Evolutionary conservation across 441 rosid species (phyloP).

Genomic region (Rhodomyrtus psidioides): DNA sequence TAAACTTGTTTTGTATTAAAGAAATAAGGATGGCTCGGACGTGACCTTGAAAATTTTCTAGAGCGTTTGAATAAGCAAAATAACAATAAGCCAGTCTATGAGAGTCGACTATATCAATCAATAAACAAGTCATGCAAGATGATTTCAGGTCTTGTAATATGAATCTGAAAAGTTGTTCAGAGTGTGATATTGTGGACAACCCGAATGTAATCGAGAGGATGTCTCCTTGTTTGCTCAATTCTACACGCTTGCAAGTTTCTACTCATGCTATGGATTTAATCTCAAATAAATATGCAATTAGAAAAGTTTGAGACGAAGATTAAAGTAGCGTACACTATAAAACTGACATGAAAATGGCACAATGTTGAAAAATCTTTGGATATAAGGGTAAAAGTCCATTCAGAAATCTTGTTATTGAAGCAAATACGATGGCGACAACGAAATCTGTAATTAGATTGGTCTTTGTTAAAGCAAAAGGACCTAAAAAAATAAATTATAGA

Average conservation of each 20-base stretch:
- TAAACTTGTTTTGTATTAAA: neutral
- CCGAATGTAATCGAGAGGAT: neutral
- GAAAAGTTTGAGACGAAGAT: neutral
- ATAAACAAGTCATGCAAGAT: neutral
- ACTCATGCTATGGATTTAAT: neutral
- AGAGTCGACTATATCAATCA: no score
- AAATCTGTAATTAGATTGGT: no score
- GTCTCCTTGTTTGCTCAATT: neutral
- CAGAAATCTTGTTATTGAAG: neutral
- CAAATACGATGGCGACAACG: no score
- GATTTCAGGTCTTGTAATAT: neutral
- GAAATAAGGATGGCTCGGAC: neutral
- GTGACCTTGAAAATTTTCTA: neutral
- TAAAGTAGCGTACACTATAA: neutral
- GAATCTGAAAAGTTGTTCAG: neutral
- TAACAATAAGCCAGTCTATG: no score
- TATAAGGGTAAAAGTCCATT: neutral
- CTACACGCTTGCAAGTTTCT: neutral
- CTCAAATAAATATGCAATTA: neutral
- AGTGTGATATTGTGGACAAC: neutral
- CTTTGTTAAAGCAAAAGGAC: no score
- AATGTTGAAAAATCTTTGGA: neutral
- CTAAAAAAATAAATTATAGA: no score
- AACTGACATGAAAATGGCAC: neutral
- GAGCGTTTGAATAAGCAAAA: neutral